phyloP scores from a whole-genome alignment of 805 yeast genomes.

The Myxozyma lipomycoides region DNA sequence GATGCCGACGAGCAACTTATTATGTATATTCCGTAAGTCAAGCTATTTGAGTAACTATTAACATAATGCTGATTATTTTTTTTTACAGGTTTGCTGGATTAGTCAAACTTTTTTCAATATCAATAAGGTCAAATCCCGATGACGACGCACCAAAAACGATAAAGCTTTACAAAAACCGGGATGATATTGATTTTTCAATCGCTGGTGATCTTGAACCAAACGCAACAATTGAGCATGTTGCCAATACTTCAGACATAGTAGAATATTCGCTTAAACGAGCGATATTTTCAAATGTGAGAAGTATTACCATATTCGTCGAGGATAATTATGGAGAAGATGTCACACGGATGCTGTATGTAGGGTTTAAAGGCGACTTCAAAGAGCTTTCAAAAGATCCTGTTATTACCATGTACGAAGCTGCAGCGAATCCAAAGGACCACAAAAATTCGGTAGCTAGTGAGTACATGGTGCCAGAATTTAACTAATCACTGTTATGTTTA shows the following conservation, averaged over 20 bases:
- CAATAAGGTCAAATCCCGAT: slow-evolving; percentile 61
- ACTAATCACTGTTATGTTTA: not conserved
- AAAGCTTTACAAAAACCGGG: slow-evolving; percentile 67
- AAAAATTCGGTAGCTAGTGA: slow-evolving; percentile 37
- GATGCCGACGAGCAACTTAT: slow-evolving; percentile 83
- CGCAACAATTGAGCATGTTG: slow-evolving; percentile 59
- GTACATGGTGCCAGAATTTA: slow-evolving; percentile 9
- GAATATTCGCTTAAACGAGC: slow-evolving; percentile 81
- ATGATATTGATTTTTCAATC: slow-evolving; percentile 67
- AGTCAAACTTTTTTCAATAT: slow-evolving; percentile 69
- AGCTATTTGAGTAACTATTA: not conserved
- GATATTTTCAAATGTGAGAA: slow-evolving; percentile 63
- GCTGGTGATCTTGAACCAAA: slow-evolving; percentile 45
- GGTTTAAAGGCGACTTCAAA: slow-evolving; percentile 59
- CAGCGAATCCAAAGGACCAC: slow-evolving; percentile 91
- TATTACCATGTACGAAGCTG: slow-evolving; percentile 76
- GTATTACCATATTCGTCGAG: slow-evolving; percentile 64
- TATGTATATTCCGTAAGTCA: slow-evolving; percentile 55
- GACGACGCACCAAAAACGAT: slow-evolving; percentile 65
- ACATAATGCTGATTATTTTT: not conserved
- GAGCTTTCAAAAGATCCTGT: slow-evolving; percentile 60
- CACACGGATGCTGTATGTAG: slow-evolving; percentile 62
- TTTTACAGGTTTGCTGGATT: slow-evolving; percentile 52
- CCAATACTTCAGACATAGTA: slow-evolving; percentile 52
- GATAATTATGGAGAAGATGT: slow-evolving; percentile 59